Conservation (phyloP, 768 basidiomycete species). For the Lepiota brunneoincarnata region DNA sequence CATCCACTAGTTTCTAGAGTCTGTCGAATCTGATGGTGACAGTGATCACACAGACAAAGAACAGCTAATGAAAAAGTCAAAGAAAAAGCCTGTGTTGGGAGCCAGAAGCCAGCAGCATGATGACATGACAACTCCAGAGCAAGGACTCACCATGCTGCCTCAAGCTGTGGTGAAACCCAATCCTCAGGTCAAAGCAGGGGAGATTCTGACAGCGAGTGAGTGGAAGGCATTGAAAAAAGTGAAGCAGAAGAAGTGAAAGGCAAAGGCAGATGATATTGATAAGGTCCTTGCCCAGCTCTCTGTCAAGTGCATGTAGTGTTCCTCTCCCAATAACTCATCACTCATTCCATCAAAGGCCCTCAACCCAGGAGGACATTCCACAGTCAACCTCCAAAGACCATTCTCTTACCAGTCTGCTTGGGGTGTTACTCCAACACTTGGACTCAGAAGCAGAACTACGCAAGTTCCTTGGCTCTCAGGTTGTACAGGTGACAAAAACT, state of each 20-base stretch:
- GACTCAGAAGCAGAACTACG: conserved; percentile 90
- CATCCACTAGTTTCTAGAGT: not conserved
- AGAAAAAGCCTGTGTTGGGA: conserved; percentile 24
- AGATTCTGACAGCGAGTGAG: conserved; percentile 31
- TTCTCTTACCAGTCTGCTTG: conserved; percentile 54
- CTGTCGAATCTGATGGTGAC: not conserved
- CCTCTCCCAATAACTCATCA: not conserved
- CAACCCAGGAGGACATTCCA: conserved; percentile 43
- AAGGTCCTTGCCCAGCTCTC: conserved; percentile 83
- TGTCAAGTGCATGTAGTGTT: conserved; percentile 49
- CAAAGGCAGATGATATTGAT: conserved; percentile 77
- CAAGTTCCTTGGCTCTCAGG: conserved; percentile 91
- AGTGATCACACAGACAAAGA: not conserved
- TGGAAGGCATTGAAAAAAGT: conserved; percentile 64
- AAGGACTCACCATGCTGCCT: conserved; percentile 3
- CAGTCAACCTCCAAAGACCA: conserved; percentile 26
- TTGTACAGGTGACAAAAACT: conserved; percentile 62
- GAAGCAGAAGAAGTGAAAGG: conserved; percentile 63
- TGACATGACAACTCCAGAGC: not conserved
- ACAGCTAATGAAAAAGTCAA: not conserved
- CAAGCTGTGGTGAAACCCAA: conserved; percentile 6
- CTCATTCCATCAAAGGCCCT: conserved; percentile 37
- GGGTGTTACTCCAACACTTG: conserved; percentile 78
- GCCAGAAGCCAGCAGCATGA: not conserved
- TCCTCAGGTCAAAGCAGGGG: conserved; percentile 6